Percentiles rank a stretch among this genome's conserved stretches.
These are phyloP conservation scores for Trichophyton verrucosum DNA, from an alignment of 2,329 filamentous ascomycete species.

Conservation along the genomic window DNA sequence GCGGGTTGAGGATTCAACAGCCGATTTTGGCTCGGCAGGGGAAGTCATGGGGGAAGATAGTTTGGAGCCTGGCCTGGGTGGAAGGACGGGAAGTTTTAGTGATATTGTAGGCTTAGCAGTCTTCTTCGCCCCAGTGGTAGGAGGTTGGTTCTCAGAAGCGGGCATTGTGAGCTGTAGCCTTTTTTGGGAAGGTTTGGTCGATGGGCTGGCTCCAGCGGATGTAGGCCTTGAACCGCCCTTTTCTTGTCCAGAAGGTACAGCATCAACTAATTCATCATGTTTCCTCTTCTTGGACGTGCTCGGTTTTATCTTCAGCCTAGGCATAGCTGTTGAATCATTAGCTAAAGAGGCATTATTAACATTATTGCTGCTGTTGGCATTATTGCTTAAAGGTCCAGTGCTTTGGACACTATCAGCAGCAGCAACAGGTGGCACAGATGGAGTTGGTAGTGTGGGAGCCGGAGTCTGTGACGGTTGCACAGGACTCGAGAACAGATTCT, in stretches of 20 bases:
- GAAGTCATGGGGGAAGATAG: slow-evolving; percentile 7
- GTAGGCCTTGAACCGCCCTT: slow-evolving; percentile 12
- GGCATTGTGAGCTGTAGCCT: slow-evolving; percentile 28
- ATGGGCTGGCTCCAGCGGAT: not conserved
- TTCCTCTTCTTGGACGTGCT: slow-evolving; percentile 40
- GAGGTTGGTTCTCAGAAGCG: slow-evolving; percentile 20
- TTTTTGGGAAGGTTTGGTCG: slow-evolving; percentile 22
- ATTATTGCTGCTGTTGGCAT: not conserved
- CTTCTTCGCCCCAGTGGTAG: slow-evolving; percentile 10
- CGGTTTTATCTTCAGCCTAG: slow-evolving; percentile 18
- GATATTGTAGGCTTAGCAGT: slow-evolving; percentile 9
- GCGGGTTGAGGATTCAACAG: slow-evolving; percentile 6
- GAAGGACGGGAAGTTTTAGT: slow-evolving; percentile 10
- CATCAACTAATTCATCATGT: slow-evolving; percentile 35
- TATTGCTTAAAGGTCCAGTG: slow-evolving; percentile 16
- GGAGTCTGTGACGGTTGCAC: not conserved
- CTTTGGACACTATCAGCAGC: slow-evolving; percentile 10
- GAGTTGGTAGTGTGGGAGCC: not conserved
- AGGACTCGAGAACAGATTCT: slow-evolving; percentile 24
- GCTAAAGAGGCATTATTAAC: slow-evolving; percentile 15
- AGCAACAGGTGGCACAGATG: slow-evolving; percentile 15
- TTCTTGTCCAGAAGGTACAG: slow-evolving; percentile 15
- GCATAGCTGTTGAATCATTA: slow-evolving; percentile 16
- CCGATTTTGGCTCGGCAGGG: slow-evolving; percentile 10
- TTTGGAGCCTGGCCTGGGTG: slow-evolving; percentile 8